phyloP scores from a whole-genome alignment of 306 rosid species.

The Sesbania bispinosa region DNA sequence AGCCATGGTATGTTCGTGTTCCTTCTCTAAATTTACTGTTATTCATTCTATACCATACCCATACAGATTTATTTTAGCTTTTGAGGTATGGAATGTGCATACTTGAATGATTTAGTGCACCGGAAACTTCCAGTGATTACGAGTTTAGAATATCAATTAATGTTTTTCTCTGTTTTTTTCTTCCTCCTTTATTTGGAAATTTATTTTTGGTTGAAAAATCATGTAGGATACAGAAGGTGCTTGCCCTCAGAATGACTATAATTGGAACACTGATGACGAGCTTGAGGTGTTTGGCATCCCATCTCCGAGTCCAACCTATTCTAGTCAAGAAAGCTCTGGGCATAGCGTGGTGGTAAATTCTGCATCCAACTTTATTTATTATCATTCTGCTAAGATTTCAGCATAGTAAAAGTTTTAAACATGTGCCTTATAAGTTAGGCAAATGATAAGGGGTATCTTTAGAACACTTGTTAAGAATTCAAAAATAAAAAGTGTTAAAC shows the following conservation, averaged over 20 bases:
- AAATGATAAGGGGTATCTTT: too few species aligned
- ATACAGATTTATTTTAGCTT: not conserved
- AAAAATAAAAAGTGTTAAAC: too few species aligned
- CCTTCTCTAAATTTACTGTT: not conserved
- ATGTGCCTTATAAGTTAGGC: too few species aligned
- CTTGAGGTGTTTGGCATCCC: constrained; percentile 22
- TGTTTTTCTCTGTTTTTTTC: too few species aligned
- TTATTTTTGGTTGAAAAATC: not conserved
- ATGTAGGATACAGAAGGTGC: not conserved
- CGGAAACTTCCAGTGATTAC: not conserved
- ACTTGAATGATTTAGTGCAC: not conserved
- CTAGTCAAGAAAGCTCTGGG: not conserved
- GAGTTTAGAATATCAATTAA: not conserved
- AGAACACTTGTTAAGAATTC: too few species aligned
- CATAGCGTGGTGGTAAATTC: constrained; percentile 4
- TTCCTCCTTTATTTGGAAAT: not conserved
- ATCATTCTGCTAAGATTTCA: not conserved
- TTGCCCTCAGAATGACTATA: not conserved
- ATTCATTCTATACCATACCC: not conserved
- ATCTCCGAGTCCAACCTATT: not conserved
- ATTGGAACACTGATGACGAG: constrained; percentile 28
- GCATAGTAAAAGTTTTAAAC: not conserved
- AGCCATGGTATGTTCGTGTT: constrained; percentile 17
- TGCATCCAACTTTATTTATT: not conserved
- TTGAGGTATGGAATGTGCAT: not conserved